Evolutionary conservation across 805 yeast genomes (phyloP).

Genomic region (Metschnikowia bowlesiae): DNA sequence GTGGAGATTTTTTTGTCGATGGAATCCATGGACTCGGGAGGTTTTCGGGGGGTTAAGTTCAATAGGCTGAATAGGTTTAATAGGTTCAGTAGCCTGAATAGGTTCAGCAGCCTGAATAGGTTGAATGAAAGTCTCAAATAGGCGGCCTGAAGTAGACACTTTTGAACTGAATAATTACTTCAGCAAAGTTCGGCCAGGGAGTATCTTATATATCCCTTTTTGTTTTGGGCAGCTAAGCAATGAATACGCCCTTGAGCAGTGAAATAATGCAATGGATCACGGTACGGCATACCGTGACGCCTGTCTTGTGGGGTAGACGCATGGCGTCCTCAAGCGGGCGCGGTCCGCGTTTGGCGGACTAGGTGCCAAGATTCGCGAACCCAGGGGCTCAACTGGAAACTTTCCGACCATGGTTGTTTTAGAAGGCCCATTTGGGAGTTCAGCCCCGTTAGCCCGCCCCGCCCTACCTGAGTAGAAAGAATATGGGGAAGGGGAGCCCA

Average conservation of each 20-base stretch:
- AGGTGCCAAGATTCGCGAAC: too few relatives aligned
- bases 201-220: neutral
- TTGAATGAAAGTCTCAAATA: too few relatives aligned
- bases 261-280: neutral
- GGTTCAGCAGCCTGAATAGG: neutral
- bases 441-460: too few relatives aligned
- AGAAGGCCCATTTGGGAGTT: too few relatives aligned
- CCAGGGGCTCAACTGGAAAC: too few relatives aligned
- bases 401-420: too few relatives aligned
- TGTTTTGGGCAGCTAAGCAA: neutral
- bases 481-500: too few relatives aligned
- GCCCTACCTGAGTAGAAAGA: too few relatives aligned
- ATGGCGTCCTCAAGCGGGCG: neutral
- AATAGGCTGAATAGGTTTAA: neutral
- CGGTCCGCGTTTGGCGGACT: neutral
- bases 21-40: neutral
- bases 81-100: neutral
- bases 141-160: too few relatives aligned
- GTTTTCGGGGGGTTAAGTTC: too few relatives aligned
- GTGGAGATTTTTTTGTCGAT: neutral
- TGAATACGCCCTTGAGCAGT: neutral
- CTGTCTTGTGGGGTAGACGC: neutral
- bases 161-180: too few relatives aligned
- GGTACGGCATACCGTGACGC: neutral
- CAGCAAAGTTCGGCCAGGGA: too few relatives aligned